A percentile compares a stretch with the other conserved stretches of the same genome.
Evolutionary conservation across 2,329 filamentous ascomycete genomes (phyloP).

Genomic region (Colletotrichum orbiculare): DNA sequence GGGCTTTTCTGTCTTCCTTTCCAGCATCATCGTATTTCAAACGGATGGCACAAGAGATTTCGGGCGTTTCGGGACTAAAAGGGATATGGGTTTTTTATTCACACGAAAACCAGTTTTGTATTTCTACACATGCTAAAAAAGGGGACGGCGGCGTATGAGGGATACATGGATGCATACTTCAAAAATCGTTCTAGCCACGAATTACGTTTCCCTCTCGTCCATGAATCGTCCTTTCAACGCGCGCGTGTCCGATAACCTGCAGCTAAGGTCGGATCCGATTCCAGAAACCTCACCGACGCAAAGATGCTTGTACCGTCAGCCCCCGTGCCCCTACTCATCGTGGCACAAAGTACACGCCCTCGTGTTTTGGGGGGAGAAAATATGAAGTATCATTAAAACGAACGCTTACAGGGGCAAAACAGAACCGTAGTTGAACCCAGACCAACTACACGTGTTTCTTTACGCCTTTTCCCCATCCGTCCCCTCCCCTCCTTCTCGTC

Average conservation of each 20-base stretch:
- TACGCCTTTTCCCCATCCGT: conserved; percentile 20
- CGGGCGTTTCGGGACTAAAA: conserved; percentile 19
- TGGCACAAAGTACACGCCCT: not conserved
- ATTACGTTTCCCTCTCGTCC: not conserved
- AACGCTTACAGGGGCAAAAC: conserved; percentile 33
- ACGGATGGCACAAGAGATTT: conserved; percentile 4
- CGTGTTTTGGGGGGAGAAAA: conserved; percentile 10
- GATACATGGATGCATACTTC: conserved; percentile 32
- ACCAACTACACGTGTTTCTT: conserved; percentile 29
- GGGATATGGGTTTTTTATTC: not conserved
- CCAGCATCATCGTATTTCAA: conserved; percentile 21
- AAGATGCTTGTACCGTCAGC: too few species aligned
- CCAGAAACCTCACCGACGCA: too few species aligned
- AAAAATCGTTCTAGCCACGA: conserved; percentile 32
- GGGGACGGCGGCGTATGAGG: conserved; percentile 31
- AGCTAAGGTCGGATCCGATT: too few species aligned
- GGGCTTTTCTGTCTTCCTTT: not conserved
- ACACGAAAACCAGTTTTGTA: not conserved
- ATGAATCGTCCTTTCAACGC: not conserved
- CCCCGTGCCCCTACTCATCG: not conserved
- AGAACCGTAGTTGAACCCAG: conserved; percentile 28
- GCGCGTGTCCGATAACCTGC: not conserved
- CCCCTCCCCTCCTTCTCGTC: not conserved
- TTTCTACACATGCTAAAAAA: conserved; percentile 16
- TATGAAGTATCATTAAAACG: conserved; percentile 29